These are phyloP conservation scores for Cystobasidium ongulense DNA, from an alignment of 768 basidiomycete genomes.

Conservation along the genomic window DNA sequence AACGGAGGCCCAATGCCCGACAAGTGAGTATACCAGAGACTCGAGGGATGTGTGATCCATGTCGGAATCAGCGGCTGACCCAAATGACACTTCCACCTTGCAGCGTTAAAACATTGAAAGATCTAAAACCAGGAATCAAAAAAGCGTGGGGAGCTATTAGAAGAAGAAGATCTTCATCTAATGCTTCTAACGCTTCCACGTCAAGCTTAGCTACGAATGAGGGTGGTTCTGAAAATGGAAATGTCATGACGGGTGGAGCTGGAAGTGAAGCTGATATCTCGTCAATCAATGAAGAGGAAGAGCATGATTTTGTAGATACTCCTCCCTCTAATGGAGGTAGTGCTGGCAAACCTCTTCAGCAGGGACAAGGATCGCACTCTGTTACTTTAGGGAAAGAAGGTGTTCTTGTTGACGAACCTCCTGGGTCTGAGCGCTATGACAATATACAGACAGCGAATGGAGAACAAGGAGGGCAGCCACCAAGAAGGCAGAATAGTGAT, in stretches of 20 bases:
- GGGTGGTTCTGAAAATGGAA: background rate
- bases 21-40: background rate
- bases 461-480: conserved; percentile 13
- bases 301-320: background rate
- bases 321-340: background rate
- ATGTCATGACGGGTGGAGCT: background rate
- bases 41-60: background rate
- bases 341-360: background rate
- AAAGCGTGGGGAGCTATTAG: conserved; percentile 1
- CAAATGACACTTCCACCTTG: no score
- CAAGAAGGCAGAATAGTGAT: background rate
- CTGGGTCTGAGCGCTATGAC: background rate
- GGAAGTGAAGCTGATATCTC: conserved; percentile 13
- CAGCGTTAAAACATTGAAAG: conserved; percentile 28
- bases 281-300: background rate
- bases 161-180: conserved; percentile 6
- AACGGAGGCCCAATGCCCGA: conserved; percentile 19
- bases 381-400: background rate
- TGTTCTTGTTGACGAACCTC: background rate
- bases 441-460: background rate
- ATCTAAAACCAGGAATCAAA: conserved; percentile 22
- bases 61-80: background rate
- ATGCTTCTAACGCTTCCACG: background rate
- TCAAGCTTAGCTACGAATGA: background rate
- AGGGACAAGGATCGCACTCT: background rate